Evolutionary conservation across 495 filamentous ascomycete genomes (phyloP).

Genomic region (Tuber borchii): DNA sequence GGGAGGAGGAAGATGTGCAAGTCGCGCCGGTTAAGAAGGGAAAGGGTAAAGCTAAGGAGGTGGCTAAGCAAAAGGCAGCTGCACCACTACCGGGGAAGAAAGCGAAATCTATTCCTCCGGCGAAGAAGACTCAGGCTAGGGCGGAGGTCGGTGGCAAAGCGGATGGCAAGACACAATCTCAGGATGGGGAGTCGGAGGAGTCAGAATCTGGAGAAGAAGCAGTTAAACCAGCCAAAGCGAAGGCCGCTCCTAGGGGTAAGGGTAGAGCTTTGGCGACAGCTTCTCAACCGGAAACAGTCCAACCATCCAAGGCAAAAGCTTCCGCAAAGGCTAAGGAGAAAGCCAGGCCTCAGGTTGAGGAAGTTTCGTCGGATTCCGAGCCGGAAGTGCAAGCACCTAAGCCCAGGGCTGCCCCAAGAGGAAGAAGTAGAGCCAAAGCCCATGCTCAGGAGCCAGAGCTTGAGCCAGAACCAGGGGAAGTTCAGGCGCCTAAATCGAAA

Average conservation of each 20-base stretch:
- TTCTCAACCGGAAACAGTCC: neutral
- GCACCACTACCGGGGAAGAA: slow-evolving; percentile 34
- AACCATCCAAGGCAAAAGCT: neutral
- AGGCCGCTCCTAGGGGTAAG: slow-evolving; percentile 2
- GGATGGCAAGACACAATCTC: neutral
- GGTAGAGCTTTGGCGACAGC: neutral
- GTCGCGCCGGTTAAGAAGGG: slow-evolving; percentile 12
- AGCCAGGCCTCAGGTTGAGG: neutral
- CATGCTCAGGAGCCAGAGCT: slow-evolving; percentile 4
- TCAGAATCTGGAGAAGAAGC: slow-evolving; percentile 6
- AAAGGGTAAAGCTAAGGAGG: slow-evolving; percentile 4
- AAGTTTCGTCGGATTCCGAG: slow-evolving; percentile 6
- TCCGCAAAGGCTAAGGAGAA: neutral
- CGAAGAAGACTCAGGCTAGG: slow-evolving; percentile 13
- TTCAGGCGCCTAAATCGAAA: slow-evolving; percentile 9
- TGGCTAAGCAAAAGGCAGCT: slow-evolving; percentile 5
- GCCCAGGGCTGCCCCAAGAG: slow-evolving; percentile 1
- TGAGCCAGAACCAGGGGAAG: slow-evolving; percentile 8
- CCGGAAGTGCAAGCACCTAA: slow-evolving; percentile 3
- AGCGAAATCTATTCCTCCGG: slow-evolving; percentile 34
- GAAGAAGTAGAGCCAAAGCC: slow-evolving; percentile 2
- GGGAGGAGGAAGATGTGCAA: slow-evolving; percentile 36
- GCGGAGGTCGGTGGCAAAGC: slow-evolving; percentile 4
- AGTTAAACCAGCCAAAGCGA: slow-evolving; percentile 10
- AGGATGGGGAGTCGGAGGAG: neutral